Evolutionary conservation across 139 green algal species (phyloP).

Genomic region (Haematococcus sp.): DNA sequence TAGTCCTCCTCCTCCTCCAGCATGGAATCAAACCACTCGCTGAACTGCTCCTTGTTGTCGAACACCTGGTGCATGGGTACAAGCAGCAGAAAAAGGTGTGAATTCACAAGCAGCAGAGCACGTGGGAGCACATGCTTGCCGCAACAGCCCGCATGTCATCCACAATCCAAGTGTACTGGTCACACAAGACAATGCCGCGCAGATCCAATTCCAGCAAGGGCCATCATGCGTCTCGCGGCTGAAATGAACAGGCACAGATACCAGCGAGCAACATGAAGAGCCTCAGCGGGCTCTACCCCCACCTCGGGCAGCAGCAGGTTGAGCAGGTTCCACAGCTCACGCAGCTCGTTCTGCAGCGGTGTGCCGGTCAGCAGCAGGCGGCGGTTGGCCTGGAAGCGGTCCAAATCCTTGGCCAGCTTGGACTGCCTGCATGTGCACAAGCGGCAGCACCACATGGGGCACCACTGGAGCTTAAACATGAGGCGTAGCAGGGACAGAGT

Average conservation of each 20-base stretch:
- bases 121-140: too few relatives aligned
- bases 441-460: not conserved
- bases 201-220: too few relatives aligned
- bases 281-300: too few relatives aligned
- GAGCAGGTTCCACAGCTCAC: conserved; percentile 93
- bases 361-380: conserved; percentile 72
- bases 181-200: too few relatives aligned
- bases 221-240: too few relatives aligned
- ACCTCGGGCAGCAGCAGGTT: conserved; percentile 90
- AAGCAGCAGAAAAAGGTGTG: not conserved
- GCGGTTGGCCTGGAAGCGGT: conserved; percentile 55
- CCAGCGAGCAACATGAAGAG: too few relatives aligned
- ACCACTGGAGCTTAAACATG: too few relatives aligned
- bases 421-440: conserved; percentile 25
- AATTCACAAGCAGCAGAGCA: too few relatives aligned
- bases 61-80: conserved; percentile 76
- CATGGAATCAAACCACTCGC: conserved; percentile 82
- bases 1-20: conserved; percentile 34
- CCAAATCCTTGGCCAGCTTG: conserved; percentile 77
- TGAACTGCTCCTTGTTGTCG: conserved; percentile 89
- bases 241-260: too few relatives aligned
- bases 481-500: too few relatives aligned
- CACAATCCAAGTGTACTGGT: not conserved
- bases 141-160: conserved; percentile 17
- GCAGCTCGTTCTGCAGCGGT: conserved; percentile 86